Base-by-base conservation (phyloP, 2,329 filamentous ascomycete genomes). In the Grosmannia serpens region DNA sequence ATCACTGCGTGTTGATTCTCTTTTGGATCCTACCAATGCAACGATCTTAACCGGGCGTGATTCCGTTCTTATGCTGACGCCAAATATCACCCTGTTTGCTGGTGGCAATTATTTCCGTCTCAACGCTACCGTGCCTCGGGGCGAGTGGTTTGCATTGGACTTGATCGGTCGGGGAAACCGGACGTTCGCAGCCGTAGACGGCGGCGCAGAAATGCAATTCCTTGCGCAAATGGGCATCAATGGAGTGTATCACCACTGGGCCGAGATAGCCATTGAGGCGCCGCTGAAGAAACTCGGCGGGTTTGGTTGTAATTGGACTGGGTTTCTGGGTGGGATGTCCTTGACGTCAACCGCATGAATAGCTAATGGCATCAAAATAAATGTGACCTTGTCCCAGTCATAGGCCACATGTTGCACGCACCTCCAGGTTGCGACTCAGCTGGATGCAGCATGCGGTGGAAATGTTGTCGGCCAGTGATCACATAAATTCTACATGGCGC, bases 391-490 rank as follows among this genome's bases (percentile, higher is more conserved):
- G n/a, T n/a, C n/a, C n/a, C n/a, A n/a, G n/a, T n/a, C n/a, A n/a
- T n/a, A n/a, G n/a, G n/a, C n/a, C n/a, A n/a, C n/a, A n/a, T n/a
- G n/a, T n/a, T n/a, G n/a, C n/a, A n/a, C n/a, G n/a, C n/a, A n/a
- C n/a, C 17, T 74, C 71, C 61, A 85, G 85, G 65, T 84, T 78
- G n/a, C 75, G 67, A 59, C 82, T 70, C 64, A 85, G 79, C 64
- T 80, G 80, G 11, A 73, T 69, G 20, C 76, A 75, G 80, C 76
- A 65, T 87, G 86, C 33, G 20, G 27, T 1, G 51, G 56, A 35
- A 50, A 58, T 1, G 56, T 41, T 15, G 56, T 7, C 9, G 49
- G 29, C 50, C 56, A 58, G 44, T 55, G 56, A 27, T 58, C 33
- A 13, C 59, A 26, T n/a, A 58, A 51, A 1, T 33, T 8, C 2